Conservation (phyloP, 768 basidiomycete genomes). For the Amanita rubescens region DNA sequence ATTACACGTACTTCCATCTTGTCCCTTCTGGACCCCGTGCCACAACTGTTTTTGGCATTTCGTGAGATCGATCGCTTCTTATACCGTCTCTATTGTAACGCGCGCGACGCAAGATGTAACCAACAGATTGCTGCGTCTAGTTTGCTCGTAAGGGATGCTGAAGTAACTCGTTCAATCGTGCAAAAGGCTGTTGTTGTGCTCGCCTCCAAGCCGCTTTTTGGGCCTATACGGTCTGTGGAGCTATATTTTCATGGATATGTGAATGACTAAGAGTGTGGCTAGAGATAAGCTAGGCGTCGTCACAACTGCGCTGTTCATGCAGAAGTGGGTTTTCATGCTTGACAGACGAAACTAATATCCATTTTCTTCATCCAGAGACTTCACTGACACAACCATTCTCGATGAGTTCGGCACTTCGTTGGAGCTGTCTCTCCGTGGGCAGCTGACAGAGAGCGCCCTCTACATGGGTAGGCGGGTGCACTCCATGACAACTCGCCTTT, state of each 20-base stretch:
- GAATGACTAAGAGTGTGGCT: background rate
- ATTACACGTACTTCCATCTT: conserved; percentile 95
- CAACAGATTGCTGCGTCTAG: conserved; percentile 83
- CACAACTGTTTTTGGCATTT: conserved; percentile 92
- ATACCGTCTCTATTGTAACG: background rate
- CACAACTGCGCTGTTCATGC: conserved; percentile 85
- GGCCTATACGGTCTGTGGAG: conserved; percentile 69
- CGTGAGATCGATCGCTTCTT: conserved; percentile 41
- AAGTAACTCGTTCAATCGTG: conserved; percentile 92
- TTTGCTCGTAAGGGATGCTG: conserved; percentile 68
- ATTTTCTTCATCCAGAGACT: conserved; percentile 48
- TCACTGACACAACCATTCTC: conserved; percentile 80
- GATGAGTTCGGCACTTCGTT: conserved; percentile 79
- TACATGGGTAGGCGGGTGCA: conserved; percentile 74
- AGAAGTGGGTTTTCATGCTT: conserved; percentile 41
- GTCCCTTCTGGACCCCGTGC: conserved; percentile 65
- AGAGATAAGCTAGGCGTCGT: conserved; percentile 94
- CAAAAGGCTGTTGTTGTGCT: conserved; percentile 97
- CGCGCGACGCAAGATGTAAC: conserved; percentile 58
- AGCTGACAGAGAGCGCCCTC: conserved; percentile 86
- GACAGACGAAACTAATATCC: background rate
- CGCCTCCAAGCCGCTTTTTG: conserved; percentile 85
- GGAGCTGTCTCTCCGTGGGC: conserved; percentile 65
- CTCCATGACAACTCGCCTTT: background rate
- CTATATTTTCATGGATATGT: background rate